Conservation (phyloP, 768 basidiomycete species). For the Boletus rubescentipes region DNA sequence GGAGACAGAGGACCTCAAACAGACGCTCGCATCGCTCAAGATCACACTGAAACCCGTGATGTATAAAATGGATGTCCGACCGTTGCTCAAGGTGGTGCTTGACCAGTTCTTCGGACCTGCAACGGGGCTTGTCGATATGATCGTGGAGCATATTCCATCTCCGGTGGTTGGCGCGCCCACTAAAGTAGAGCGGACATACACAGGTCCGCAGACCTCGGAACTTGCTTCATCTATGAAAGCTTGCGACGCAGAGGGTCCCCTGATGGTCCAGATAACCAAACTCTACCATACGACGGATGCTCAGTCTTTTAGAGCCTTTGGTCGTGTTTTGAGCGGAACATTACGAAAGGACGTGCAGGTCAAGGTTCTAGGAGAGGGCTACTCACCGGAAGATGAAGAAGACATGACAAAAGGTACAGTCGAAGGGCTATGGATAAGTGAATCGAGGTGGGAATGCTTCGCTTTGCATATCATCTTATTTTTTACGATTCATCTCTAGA, state of each 20-base stretch:
- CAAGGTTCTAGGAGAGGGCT: constrained; percentile 97
- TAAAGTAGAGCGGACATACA: constrained; percentile 85
- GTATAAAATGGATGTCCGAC: constrained; percentile 99
- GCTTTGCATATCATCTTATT: not conserved
- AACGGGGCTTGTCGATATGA: constrained; percentile 89
- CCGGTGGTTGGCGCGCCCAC: constrained; percentile 54
- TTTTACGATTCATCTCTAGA: constrained; percentile 39
- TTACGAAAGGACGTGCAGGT: constrained; percentile 77
- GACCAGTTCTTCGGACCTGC: constrained; percentile 95
- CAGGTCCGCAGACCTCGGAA: constrained; percentile 82
- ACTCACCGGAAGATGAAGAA: constrained; percentile 98
- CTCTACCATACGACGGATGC: constrained; percentile 97
- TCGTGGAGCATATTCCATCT: constrained; percentile 88
- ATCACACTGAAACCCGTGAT: constrained; percentile 89
- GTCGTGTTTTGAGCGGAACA: constrained; percentile 91
- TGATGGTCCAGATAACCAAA: constrained; percentile 92
- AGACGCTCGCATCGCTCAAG: constrained; percentile 71
- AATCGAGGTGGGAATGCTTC: constrained; percentile 65
- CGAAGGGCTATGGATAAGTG: constrained; percentile 88
- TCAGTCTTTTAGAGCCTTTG: constrained; percentile 94
- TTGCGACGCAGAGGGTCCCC: constrained; percentile 81
- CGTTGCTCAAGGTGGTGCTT: constrained; percentile 88
- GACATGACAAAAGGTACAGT: constrained; percentile 88
- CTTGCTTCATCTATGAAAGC: constrained; percentile 76
- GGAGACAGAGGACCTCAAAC: constrained; percentile 84